Conservation (phyloP, 2,329 filamentous ascomycete genomes). For the Pyrenophora tritici-repentis region DNA sequence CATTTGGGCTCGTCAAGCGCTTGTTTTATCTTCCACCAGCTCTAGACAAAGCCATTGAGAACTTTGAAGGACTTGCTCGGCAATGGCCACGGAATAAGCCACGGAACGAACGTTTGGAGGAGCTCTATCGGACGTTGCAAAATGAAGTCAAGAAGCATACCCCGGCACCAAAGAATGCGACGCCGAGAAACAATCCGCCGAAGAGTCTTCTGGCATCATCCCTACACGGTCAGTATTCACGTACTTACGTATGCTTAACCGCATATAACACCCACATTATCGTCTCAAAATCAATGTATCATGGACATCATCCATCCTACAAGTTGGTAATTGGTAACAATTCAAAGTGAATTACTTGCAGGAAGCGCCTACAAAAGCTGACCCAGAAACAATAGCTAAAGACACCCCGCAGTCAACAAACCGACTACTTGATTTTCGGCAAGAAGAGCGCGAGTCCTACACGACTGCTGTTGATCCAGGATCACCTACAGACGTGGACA, state of each 20-base stretch:
- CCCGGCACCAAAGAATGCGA: conserved; percentile 5
- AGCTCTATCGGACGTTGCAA: conserved; percentile 21
- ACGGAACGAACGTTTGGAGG: conserved; percentile 2
- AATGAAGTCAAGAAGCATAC: not conserved
- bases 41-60: conserved; percentile 21
- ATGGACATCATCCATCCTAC: too few species aligned
- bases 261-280: not conserved
- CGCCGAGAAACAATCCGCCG: conserved; percentile 6
- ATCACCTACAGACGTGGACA: conserved; percentile 40
- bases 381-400: conserved; percentile 1
- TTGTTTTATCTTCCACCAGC: conserved; percentile 23
- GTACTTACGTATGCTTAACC: not conserved
- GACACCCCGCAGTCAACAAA: not conserved
- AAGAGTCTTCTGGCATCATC: conserved; percentile 9
- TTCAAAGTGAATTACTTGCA: not conserved
- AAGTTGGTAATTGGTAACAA: not conserved
- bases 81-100: not conserved
- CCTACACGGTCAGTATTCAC: conserved; percentile 17
- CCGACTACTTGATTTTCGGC: not conserved
- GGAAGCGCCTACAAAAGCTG: not conserved
- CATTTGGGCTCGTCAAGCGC: conserved; percentile 22
- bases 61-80: conserved; percentile 22
- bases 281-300: too few species aligned
- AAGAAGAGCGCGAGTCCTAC: conserved; percentile 15
- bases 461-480: conserved; percentile 27